A percentile compares a stretch with the other conserved stretches of the same genome.
Conservation (phyloP, 1,284 basidiomycete genomes). For the Neotropicomus parvogracilis region DNA sequence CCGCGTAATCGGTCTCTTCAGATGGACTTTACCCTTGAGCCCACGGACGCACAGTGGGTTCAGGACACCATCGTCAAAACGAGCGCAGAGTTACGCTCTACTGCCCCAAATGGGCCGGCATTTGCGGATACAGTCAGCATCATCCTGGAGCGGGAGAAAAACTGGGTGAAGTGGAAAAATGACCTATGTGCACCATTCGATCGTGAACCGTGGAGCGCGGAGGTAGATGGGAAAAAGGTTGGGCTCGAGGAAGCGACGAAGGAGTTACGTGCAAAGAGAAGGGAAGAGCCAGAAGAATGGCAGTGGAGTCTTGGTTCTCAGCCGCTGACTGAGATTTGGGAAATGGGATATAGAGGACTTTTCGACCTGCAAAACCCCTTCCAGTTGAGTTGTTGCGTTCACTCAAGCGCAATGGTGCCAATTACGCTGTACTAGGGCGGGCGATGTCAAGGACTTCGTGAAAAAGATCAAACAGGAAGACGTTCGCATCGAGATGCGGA, state of each 20-base stretch:
- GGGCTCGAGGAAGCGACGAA: conserved; percentile 62
- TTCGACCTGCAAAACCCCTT: conserved; percentile 60
- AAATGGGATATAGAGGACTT: conserved; percentile 67
- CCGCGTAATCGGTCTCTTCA: conserved; percentile 69
- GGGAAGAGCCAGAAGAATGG: conserved; percentile 56
- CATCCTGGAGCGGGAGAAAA: conserved; percentile 76
- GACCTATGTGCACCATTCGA: conserved; percentile 74
- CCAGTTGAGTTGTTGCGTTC: conserved; percentile 45
- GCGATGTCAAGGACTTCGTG: conserved; percentile 68
- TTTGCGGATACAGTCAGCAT: conserved; percentile 69
- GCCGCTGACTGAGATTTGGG: conserved; percentile 74
- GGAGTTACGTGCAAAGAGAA: conserved; percentile 47
- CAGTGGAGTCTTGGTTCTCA: conserved; percentile 59
- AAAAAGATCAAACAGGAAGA: conserved; percentile 68
- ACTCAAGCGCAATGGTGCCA: neutral
- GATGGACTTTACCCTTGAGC: conserved; percentile 73
- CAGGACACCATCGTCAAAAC: conserved; percentile 62
- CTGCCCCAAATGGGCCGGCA: conserved; percentile 66
- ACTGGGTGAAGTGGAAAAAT: conserved; percentile 86
- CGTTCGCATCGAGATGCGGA: conserved; percentile 56
- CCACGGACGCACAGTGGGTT: conserved; percentile 67
- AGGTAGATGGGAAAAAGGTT: conserved; percentile 46
- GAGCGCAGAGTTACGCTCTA: conserved; percentile 68
- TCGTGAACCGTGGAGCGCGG: conserved; percentile 55
- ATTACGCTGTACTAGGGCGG: conserved; percentile 43